Conservation (phyloP, 352 stramenopile species). For the Sclerospora graminicola region DNA sequence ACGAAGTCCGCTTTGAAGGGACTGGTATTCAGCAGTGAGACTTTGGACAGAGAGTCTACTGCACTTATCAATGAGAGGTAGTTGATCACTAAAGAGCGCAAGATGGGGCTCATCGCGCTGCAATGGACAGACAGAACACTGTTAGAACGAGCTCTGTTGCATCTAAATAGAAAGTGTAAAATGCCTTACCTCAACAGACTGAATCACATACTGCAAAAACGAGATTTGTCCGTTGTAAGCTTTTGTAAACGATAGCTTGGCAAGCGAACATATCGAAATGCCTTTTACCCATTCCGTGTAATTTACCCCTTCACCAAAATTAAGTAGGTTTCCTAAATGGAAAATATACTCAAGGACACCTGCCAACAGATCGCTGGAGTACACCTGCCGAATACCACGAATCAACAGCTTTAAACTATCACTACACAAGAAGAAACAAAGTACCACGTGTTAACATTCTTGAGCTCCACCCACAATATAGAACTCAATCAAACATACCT, state of each 20-base stretch:
- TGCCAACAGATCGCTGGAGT: conserved; percentile 45
- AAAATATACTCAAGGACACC: conserved; percentile 64
- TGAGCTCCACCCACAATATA: background rate
- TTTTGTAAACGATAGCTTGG: conserved; percentile 75
- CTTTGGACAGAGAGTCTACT: conserved; percentile 53
- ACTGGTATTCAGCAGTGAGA: conserved; percentile 42
- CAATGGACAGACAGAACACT: too few relatives aligned
- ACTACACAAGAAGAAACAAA: conserved; percentile 10
- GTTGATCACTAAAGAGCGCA: conserved; percentile 45
- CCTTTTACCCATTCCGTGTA: conserved; percentile 40
- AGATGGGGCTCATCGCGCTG: conserved; percentile 57
- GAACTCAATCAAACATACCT: conserved; percentile 22
- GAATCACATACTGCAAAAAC: conserved; percentile 72
- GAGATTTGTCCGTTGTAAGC: conserved; percentile 62
- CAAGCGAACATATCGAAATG: conserved; percentile 64
- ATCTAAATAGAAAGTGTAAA: too few relatives aligned
- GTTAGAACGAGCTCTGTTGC: too few relatives aligned
- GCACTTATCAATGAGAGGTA: conserved; percentile 52
- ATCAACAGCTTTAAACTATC: conserved; percentile 57
- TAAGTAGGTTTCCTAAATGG: conserved; percentile 51
- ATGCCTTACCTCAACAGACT: conserved; percentile 70
- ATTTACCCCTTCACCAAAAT: conserved; percentile 47
- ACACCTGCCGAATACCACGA: conserved; percentile 62
- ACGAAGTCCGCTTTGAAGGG: conserved; percentile 43
- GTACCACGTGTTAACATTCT: conserved; percentile 1